Evolutionary conservation across 2,329 filamentous ascomycete genomes (phyloP), one percentile per base, ranked within the genome.

Genomic region (Calonectria pauciramosa): DNA sequence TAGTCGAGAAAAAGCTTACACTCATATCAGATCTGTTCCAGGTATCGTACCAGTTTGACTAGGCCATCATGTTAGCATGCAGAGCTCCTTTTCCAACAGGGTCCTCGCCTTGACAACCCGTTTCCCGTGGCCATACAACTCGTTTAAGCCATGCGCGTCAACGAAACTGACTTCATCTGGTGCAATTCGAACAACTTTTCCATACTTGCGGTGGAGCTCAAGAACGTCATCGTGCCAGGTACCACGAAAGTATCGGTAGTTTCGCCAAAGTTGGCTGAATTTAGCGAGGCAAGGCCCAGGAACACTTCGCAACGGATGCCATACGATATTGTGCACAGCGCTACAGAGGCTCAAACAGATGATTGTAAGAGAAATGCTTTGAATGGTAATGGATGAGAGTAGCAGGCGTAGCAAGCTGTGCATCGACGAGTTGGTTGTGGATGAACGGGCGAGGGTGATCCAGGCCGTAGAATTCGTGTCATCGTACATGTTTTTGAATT

Each of bases 11-110:
- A 18, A 76, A 73, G 26, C 75, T 76, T 28, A 75, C 32, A 0
- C 70, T 76, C 73, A 75, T 76, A 10, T 76, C 70, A 0, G 70
- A 73, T 4, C 75, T 56, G 13, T 75, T 73, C 28, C 71, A 76
- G 2, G 67, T 34, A 51, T 76, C 51, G 4, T 76, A 76, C 36
- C 68, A 76, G 4, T 54, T 60, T 2, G 70, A 30, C 75, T 75
- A 5, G 3, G 1, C 11, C 1, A 30, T 8, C 30, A 3, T 26
- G n/a, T 14, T 6, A 34, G 67, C 14, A 28, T 52, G 38, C 38
- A 20, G 20, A 16, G 14, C 36, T 14, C 11, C 36, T 51, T 7
- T 14, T 9, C 16, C 11, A 11, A 20, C 13, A 4, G 16, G 9
- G 10, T 36, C 2, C 49, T 44, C 18, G 54, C 75, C 63, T 76